A percentile compares a stretch with the other conserved stretches of the same genome.
Conservation (phyloP, 2,329 filamentous ascomycete species). For the Epichloe uncinata region DNA sequence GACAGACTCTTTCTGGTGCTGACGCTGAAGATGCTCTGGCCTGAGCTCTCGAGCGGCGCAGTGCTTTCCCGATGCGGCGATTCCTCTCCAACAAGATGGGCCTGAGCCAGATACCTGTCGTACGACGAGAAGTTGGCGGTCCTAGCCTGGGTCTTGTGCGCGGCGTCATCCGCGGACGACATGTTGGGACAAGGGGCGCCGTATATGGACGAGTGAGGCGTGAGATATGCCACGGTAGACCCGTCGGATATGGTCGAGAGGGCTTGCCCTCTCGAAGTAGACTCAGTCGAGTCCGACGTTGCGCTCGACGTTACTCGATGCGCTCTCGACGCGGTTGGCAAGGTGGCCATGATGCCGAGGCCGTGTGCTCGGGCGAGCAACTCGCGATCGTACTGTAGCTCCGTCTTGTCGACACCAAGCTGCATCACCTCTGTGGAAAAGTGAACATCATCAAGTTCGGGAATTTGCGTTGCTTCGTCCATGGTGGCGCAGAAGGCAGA, state of each 20-base stretch:
- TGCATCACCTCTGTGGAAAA: slow-evolving; percentile 28
- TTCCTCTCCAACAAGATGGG: slow-evolving; percentile 30
- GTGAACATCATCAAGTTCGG: slow-evolving; percentile 27
- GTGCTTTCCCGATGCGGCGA: slow-evolving; percentile 24
- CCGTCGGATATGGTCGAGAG: slow-evolving; percentile 30
- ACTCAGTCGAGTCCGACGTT: slow-evolving; percentile 29
- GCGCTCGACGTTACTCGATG: slow-evolving; percentile 25
- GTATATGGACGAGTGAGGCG: slow-evolving; percentile 29
- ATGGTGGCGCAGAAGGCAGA: neutral
- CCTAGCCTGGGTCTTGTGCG: slow-evolving; percentile 18
- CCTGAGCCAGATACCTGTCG: slow-evolving; percentile 34
- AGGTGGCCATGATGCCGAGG: slow-evolving; percentile 20
- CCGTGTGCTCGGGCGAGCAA: slow-evolving; percentile 21
- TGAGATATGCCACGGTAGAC: slow-evolving; percentile 27
- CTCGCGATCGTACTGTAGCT: slow-evolving; percentile 26
- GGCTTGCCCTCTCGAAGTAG: slow-evolving; percentile 28
- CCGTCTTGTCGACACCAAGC: slow-evolving; percentile 19
- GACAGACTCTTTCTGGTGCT: slow-evolving; percentile 31
- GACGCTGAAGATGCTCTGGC: slow-evolving; percentile 30
- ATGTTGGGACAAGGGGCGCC: slow-evolving; percentile 11
- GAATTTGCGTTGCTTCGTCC: slow-evolving; percentile 8
- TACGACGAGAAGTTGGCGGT: slow-evolving; percentile 36
- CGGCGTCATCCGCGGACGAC: slow-evolving; percentile 4
- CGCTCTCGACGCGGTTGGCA: slow-evolving; percentile 13
- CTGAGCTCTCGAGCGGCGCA: slow-evolving; percentile 16